Conservation (phyloP, 1,284 basidiomycete genomes). For the Coriolopsis trogii region DNA sequence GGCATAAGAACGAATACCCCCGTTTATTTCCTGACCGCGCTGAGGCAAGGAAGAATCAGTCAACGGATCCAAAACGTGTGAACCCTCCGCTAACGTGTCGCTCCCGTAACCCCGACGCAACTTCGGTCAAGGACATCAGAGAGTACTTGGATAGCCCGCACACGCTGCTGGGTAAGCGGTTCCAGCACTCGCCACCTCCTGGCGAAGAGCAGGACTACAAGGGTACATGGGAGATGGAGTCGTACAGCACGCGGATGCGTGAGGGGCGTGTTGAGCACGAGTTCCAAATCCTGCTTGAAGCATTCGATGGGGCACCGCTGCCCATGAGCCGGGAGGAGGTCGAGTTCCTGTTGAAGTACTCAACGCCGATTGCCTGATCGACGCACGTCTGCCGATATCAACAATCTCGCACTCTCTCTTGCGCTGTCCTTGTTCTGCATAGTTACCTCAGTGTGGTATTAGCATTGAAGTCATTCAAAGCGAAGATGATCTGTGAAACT, state of each 20-base stretch:
- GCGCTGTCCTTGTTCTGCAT: too few relatives aligned
- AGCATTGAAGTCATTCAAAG: too few relatives aligned
- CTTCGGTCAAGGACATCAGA: neutral
- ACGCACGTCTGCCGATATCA: too few relatives aligned
- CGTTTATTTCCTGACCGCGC: neutral
- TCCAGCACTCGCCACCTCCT: neutral
- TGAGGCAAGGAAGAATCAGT: constrained; percentile 1
- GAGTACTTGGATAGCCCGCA: constrained; percentile 1
- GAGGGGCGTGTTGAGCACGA: constrained; percentile 9
- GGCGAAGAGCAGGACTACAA: neutral
- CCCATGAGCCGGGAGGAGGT: constrained; percentile 8
- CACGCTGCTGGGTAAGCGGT: constrained; percentile 7
- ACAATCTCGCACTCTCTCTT: neutral
- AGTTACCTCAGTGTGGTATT: too few relatives aligned
- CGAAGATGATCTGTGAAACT: too few relatives aligned
- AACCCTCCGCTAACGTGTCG: neutral
- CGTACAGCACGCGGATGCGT: constrained; percentile 6
- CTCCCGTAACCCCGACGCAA: neutral
- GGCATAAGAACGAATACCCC: neutral
- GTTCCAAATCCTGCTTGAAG: constrained; percentile 3
- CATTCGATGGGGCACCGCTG: neutral
- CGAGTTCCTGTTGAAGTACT: constrained; percentile 1
- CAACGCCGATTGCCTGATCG: neutral
- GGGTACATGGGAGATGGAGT: constrained; percentile 8
- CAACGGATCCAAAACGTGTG: neutral